These are phyloP conservation scores for Blakeslea trispora DNA, from an alignment of 371 early-diverging fungal genomes.

Conservation along the genomic window DNA sequence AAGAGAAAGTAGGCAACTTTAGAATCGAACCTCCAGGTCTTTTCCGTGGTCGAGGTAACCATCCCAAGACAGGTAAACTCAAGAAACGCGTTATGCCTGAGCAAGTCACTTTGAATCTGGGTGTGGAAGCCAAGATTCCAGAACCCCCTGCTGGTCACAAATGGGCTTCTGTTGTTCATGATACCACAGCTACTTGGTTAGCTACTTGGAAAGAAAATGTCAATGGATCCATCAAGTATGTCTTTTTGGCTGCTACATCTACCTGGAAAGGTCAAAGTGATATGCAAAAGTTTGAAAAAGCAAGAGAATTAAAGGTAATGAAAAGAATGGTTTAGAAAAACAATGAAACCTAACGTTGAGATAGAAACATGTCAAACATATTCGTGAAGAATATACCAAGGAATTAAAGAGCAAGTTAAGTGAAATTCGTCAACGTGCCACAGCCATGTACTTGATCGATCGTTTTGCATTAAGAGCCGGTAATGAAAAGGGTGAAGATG, in stretches of 20 bases:
- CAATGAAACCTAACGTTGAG: background rate
- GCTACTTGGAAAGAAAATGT: slow-evolving; percentile 98
- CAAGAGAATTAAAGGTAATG: slow-evolving; percentile 81
- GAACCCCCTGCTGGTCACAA: slow-evolving; percentile 85
- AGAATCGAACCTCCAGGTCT: slow-evolving; percentile 95
- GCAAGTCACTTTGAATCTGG: slow-evolving; percentile 92
- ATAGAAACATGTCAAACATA: slow-evolving; percentile 69
- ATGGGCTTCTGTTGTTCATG: slow-evolving; percentile 89
- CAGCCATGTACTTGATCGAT: slow-evolving; percentile 96
- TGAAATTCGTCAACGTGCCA: slow-evolving; percentile 89
- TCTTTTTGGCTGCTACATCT: slow-evolving; percentile 90
- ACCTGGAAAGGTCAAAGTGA: slow-evolving; percentile 96
- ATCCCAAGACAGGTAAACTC: slow-evolving; percentile 92
- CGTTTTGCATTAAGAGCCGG: slow-evolving; percentile 95
- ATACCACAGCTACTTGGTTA: slow-evolving; percentile 94
- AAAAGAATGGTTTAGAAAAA: background rate
- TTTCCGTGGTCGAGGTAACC: slow-evolving; percentile 96
- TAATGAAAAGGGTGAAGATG: slow-evolving; percentile 96
- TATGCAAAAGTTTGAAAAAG: slow-evolving; percentile 95
- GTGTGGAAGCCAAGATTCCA: slow-evolving; percentile 78
- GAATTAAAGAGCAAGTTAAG: slow-evolving; percentile 79
- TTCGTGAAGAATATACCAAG: slow-evolving; percentile 76
- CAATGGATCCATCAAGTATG: slow-evolving; percentile 89
- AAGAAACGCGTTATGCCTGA: slow-evolving; percentile 92
- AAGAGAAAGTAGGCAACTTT: slow-evolving; percentile 97